Conservation (phyloP, 306 rosid genomes). For the Quercus bicolor region DNA sequence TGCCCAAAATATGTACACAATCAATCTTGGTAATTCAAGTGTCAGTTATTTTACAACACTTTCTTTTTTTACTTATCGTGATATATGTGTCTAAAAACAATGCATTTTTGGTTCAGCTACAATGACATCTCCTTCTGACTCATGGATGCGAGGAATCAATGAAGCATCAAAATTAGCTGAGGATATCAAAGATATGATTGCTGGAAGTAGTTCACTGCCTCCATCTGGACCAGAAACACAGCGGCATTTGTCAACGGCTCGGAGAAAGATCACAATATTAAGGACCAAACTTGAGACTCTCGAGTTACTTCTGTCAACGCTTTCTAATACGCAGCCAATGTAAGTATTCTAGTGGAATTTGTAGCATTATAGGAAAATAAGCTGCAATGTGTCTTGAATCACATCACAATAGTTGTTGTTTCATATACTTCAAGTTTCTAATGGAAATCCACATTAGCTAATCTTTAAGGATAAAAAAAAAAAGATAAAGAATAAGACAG, state of each 20-base stretch:
- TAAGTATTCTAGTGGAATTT: constrained; percentile 7
- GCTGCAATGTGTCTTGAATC: neutral
- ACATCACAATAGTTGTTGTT: neutral
- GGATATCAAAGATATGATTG: constrained; percentile 35
- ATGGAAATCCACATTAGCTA: no score
- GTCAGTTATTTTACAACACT: no score
- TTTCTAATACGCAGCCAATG: constrained; percentile 34
- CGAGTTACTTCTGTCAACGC: constrained; percentile 31
- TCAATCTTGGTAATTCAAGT: no score
- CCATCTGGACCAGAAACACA: constrained; percentile 41
- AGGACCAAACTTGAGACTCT: constrained; percentile 43
- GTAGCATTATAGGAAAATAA: neutral
- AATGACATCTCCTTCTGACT: constrained; percentile 27
- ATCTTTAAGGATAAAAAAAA: no score
- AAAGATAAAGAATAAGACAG: no score
- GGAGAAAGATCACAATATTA: constrained; percentile 44
- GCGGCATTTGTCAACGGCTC: constrained; percentile 35
- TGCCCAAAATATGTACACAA: no score
- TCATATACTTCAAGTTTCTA: no score
- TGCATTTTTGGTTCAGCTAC: neutral
- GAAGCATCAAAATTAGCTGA: constrained; percentile 45
- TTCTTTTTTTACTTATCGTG: no score
- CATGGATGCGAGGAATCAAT: constrained; percentile 38
- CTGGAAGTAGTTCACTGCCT: constrained; percentile 31
- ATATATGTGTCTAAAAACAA: no score